Percentiles rank a stretch among this genome's conserved stretches.
Conservation (phyloP, 163 green algal species). For the Scenedesmus sp. region DNA sequence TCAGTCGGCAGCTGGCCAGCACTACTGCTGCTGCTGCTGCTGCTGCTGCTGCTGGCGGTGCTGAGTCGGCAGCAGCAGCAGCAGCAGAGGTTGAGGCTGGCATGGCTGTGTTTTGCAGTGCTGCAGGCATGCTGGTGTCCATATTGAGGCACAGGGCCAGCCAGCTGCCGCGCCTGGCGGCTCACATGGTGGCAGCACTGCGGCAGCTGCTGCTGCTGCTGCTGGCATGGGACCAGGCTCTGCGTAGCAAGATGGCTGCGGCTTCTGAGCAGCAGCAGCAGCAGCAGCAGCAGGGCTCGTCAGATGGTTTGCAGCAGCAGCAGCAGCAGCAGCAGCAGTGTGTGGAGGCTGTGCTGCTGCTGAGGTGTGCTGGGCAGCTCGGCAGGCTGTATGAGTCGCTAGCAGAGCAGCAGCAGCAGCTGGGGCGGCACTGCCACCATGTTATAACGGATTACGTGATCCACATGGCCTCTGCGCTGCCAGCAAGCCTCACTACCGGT, state of each 20-base stretch:
- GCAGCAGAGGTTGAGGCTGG: background rate
- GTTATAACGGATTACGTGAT: constrained; percentile 46
- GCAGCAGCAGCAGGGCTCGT: constrained; percentile 12
- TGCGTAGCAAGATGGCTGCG: background rate
- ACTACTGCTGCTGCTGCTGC: background rate
- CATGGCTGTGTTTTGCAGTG: constrained; percentile 11
- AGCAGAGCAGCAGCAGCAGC: constrained; percentile 17
- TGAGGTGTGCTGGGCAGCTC: constrained; percentile 39
- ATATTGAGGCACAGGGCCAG: background rate
- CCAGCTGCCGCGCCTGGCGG: background rate
- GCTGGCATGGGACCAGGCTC: background rate
- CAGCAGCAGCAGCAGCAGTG: background rate
- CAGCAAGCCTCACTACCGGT: background rate
- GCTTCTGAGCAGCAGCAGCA: background rate
- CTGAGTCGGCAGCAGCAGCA: constrained; percentile 7
- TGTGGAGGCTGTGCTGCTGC: background rate
- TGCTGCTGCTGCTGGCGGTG: background rate
- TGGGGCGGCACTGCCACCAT: constrained; percentile 39
- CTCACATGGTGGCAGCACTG: background rate
- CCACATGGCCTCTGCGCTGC: constrained; percentile 11
- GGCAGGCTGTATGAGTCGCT: constrained; percentile 28
- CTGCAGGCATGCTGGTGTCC: constrained; percentile 17
- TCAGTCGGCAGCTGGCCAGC: background rate
- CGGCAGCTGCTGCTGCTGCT: constrained; percentile 35
- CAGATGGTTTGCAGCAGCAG: too few relatives aligned